Evolutionary conservation across 352 stramenopile species (phyloP), one percentile per base, ranked within the genome.

Genomic region (Globisporangium camurandrum): DNA sequence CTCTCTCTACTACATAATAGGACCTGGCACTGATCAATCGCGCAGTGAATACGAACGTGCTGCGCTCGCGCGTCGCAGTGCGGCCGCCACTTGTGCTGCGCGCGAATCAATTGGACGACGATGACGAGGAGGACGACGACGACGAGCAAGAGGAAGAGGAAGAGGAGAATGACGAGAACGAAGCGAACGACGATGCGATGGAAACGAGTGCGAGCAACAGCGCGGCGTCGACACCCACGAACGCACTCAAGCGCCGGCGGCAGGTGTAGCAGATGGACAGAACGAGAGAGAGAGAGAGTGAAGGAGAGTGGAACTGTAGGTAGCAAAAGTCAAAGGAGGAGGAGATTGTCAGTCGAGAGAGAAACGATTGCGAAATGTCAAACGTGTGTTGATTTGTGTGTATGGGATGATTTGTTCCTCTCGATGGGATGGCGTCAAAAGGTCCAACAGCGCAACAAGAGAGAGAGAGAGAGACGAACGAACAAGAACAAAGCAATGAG

Each of bases 21-120:
- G 75, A 88, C 46, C 45, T 88, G 31, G 77, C 75, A 7, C 62
- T 88, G 53, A 88, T 88, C 54, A 88, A 88, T 17, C 74, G 77
- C 14, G 77, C 77, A 17, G 75, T 88, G n/a, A 88, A 88, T 34
- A 61, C 66, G 17, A 60, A 16, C 41, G 61, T 63, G 27, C 33
- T 41, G 6, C 56, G 56, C 19, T 20, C 56, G 27, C 56, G 51
- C 23, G 52, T 58, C n/a, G 36, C 43, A 8, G 47, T 56, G 52
- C 48, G 11, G 10, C 46, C 55, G 7, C 52, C 64, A 10, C 33
- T 64, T 6, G 41, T 54, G 14, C 43, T 49, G 5, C 34, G 34
- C 4, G 48, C 49, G 34, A 33, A 50, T 7, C 44, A 54, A 14
- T 38, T 51, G 22, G 51, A 44, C 9, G 51, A 56, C 31, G 49